Base-by-base conservation (phyloP, 805 yeast species). In the Nakazawaea holstii region DNA sequence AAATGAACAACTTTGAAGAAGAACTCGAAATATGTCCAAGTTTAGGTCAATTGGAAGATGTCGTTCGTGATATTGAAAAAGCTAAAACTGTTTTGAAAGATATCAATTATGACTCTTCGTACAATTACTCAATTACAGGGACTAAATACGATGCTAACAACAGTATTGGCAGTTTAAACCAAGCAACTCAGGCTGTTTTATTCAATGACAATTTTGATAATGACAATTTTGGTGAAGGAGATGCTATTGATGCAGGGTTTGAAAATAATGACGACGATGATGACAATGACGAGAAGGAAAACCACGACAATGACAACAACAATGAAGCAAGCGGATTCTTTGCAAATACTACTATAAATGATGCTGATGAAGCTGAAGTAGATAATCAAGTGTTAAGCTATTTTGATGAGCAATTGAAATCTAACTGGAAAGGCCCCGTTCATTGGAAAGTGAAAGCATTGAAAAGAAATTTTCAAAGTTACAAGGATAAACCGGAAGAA, bases 371-470 rank as follows among this genome's bases (percentile, higher is more conserved):
- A 4, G 49, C 49, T 8, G 62, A 52, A 14, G 45, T 48, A 37
- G 87, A 82, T 55, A 73, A 72, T 42, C 87, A 83, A 56, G 65
- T 88, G 37, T 79, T 87, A 80, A 82, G 88, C 1, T 86, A 87
- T 60, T 87, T 88, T 63, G 95, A 87, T 59, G 82, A 80, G 49
- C 74, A 76, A 27, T 68, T 86, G 67, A 76, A 72, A 50, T 65
- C 70, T 24, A 83, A 79, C 59, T 89, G 96, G 96, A 76, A 90
- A 14, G 96, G 96, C 8, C 84, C 88, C 11, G 91, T 85, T 52
- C 94, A 87, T 62, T 90, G 96, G 97, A 84, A 84, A 62, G 84
- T 89, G 6, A 68, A 73, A 36, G 75, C 80, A 11, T 62, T 84
- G 41, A 83, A 79, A 56, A 72, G 72, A 27, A 41, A 31, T 27